Conservation (phyloP, 768 basidiomycete genomes). For the Tricholoma flavovirens region DNA sequence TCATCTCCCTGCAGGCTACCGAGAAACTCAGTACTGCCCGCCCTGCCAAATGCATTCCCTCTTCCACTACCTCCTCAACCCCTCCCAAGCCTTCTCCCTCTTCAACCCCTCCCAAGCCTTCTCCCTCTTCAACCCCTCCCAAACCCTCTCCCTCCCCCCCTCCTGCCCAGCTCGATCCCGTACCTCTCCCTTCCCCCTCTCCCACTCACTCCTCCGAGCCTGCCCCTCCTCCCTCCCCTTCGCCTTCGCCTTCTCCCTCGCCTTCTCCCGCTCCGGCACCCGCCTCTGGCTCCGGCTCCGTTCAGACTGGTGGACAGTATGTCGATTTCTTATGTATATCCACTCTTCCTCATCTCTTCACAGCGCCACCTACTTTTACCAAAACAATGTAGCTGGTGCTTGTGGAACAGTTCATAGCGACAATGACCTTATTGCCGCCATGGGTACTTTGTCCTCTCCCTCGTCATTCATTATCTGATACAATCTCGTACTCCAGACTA, state of each 20-base stretch:
- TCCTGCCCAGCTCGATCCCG: neutral
- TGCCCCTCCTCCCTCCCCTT: conserved; percentile 12
- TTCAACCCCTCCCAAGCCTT: too few relatives aligned
- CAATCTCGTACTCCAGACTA: conserved; percentile 33
- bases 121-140: neutral
- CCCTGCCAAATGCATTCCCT: conserved; percentile 49
- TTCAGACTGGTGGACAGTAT: conserved; percentile 42
- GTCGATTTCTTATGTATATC: conserved; percentile 14
- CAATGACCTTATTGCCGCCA: conserved; percentile 51
- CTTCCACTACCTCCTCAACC: conserved; percentile 20
- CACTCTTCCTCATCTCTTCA: conserved; percentile 1
- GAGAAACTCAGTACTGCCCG: conserved; percentile 43
- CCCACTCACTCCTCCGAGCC: conserved; percentile 12
- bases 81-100: conserved; percentile 15
- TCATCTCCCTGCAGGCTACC: conserved; percentile 31
- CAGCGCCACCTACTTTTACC: conserved; percentile 65
- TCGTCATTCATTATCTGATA: neutral
- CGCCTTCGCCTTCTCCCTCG: too few relatives aligned
- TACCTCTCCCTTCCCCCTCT: neutral
- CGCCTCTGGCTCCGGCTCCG: neutral
- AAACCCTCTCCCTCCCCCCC: conserved; percentile 9
- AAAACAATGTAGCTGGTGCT: conserved; percentile 69
- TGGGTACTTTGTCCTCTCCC: conserved; percentile 36
- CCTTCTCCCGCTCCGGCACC: too few relatives aligned
- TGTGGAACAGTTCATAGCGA: conserved; percentile 67